Base-by-base conservation (phyloP, 163 green algal genomes). In the Chloromonas sp. region DNA sequence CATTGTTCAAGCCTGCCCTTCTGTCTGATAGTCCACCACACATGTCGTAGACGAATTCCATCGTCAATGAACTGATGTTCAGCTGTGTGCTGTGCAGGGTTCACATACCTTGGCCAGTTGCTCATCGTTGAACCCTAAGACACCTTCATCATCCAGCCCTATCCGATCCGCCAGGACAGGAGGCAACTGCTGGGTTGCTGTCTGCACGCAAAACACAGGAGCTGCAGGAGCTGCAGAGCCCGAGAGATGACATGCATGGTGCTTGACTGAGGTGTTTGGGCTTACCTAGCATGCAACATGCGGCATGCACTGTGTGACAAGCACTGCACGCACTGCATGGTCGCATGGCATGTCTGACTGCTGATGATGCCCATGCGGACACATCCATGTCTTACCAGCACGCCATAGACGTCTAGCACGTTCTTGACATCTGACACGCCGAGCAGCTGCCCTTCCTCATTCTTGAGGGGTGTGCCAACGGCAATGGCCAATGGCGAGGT, bases 331-430 rank as follows among this genome's bases (percentile, higher is more conserved):
- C 36, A 36, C 36, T 36, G 36, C 36, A 36, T 36, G 36, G 36
- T 36, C 36, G 36, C 36, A 36, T 36, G 36, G 36, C 36, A 36
- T 36, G 36, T 36, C 36, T 36, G 36, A 36, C 36, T 36, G 36
- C 36, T 36, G 36, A 36, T 36, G 36, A 36, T 36, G 36, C 36
- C 36, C 36, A 36, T 36, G 36, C 36, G 36, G 36, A 36, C 36
- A 36, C 36, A 36, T 36, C 36, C 36, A 36, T 36, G 36, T 5
- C 85, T 81, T 58, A 88, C 85, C 85, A 88, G 82, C 8, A 83
- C 81, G n/a, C 85, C 85, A 0, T 62, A 15, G 1, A 88, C n/a
- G 60, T 88, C 82, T 3, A 88, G 77, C 66, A 14, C n/a, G 70
- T 83, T 61, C 1, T 60, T 60, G 3, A 83, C 14, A 2, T 86